Evolutionary conservation across 306 rosid species (phyloP).

Genomic region (Oxytropis ochrocephala): DNA sequence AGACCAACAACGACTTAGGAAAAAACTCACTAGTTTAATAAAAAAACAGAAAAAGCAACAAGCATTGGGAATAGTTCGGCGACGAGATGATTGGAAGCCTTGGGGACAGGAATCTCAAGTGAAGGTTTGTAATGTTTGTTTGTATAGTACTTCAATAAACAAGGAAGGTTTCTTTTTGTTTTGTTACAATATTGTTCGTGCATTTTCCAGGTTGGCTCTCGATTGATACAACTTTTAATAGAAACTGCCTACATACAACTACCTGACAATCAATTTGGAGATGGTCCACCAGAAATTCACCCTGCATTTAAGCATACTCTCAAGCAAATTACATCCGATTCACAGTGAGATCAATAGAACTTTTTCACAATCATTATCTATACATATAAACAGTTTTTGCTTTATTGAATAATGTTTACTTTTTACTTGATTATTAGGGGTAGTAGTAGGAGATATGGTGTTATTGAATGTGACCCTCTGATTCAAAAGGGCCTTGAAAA

Average conservation of each 20-base stretch:
- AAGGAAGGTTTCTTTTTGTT: neutral
- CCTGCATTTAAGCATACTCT: conserved; percentile 80
- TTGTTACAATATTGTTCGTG: conserved; percentile 17
- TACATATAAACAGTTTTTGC: conserved; percentile 1
- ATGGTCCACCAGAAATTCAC: conserved; percentile 69
- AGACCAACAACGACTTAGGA: conserved; percentile 37
- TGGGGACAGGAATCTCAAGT: conserved; percentile 92
- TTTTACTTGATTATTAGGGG: conserved; percentile 48
- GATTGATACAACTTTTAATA: conserved; percentile 58
- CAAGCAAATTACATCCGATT: conserved; percentile 40
- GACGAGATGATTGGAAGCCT: conserved; percentile 57
- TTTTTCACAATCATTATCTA: neutral
- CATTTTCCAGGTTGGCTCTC: conserved; percentile 70
- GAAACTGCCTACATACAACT: conserved; percentile 91
- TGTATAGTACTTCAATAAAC: conserved; percentile 9
- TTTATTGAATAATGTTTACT: neutral
- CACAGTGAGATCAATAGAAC: conserved; percentile 49
- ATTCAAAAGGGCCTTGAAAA: conserved; percentile 74
- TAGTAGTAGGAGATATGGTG: conserved; percentile 72
- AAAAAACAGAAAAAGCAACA: conserved; percentile 58
- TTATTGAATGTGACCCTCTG: conserved; percentile 78
- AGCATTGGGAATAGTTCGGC: conserved; percentile 49
- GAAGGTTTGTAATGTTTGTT: conserved; percentile 70
- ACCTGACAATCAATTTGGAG: conserved; percentile 64
- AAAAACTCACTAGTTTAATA: conserved; percentile 46